Evolutionary conservation across 2,329 filamentous ascomycete genomes (phyloP), one percentile per base, ranked within the genome.

Genomic region (Claviceps quebecensis): DNA sequence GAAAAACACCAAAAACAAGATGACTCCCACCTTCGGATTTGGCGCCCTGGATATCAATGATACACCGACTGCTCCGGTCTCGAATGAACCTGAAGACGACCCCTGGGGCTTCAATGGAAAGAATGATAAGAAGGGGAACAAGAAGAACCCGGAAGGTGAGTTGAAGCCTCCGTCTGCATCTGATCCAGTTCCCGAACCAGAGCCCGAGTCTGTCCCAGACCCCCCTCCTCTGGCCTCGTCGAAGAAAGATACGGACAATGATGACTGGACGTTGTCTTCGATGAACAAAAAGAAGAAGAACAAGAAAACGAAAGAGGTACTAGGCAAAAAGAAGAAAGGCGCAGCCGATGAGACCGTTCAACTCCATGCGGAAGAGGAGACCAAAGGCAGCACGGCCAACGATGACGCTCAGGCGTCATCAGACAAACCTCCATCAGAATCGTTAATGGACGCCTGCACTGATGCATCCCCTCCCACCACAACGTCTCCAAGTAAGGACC

Each of bases 1-100:
- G 13, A 59, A 65, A 5, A 78, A 77, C 55, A 61, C 74, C n/a
- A 79, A 76, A 61, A 78, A 75, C 58, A 75, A 75, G 62, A 67
- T 59, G 36, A 72, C 69, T 48, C 62, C 67, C 1, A 63, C 61
- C 5, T 69, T 76, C 52, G 64, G 68, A n/a, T 78, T 80, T 54
- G 74, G 72, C 22, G 59, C 63, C n/a, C 59, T 73, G 22, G 73
- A 69, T 51, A 69, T 50, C n/a, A 65, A 70, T 44, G 69, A 69
- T 26, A 67, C 68, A 48, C 52, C 58, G 40, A 65, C 67, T 48
- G 38, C 55, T 63, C 36, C 67, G 68, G 49, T 66, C 68, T 45
- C 64, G n/a, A 41, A 37, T 4, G 49, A 51, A 43, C 13, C 68
- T 47, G 61, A 62, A 43, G 60, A 64, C 1, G 65, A 65, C 17